Evolutionary conservation across 352 stramenopile genomes (phyloP).

Genomic region (Phytopythium litorale): DNA sequence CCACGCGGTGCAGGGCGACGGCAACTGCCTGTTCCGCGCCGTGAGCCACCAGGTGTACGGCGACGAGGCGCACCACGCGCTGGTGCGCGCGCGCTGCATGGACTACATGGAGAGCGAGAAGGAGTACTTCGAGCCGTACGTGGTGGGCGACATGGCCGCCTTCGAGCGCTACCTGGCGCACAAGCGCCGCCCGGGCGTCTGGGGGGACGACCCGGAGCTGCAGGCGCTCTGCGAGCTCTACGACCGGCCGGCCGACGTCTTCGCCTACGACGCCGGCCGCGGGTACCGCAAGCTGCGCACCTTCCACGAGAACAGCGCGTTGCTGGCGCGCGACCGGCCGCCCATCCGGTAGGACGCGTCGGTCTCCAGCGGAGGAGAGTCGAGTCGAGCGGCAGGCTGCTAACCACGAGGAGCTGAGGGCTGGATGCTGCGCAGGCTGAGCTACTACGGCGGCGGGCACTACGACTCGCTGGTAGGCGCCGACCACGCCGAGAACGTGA

Average conservation of each 20-base stretch:
- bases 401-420: no score
- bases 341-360: conserved; percentile 50
- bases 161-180: conserved; percentile 90
- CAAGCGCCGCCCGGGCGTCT: conserved; percentile 90
- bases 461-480: conserved; percentile 86
- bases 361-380: not conserved
- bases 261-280: conserved; percentile 67
- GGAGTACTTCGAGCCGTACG: conserved; percentile 91
- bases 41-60: conserved; percentile 97
- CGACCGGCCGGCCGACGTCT: conserved; percentile 88
- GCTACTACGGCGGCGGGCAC: conserved; percentile 90
- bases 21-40: conserved; percentile 97
- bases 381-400: no score
- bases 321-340: conserved; percentile 47
- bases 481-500: conserved; percentile 49
- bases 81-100: conserved; percentile 90
- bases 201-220: conserved; percentile 96
- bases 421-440: conserved; percentile 43
- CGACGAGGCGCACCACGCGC: conserved; percentile 83
- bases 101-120: conserved; percentile 95
- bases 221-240: conserved; percentile 95
- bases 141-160: conserved; percentile 81
- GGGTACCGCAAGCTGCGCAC: conserved; percentile 84
- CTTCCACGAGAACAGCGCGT: conserved; percentile 79
- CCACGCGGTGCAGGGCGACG: conserved; percentile 89